Conservation (phyloP, 2,329 filamentous ascomycete species). For the Arthrobotrys pseudoclavata region DNA sequence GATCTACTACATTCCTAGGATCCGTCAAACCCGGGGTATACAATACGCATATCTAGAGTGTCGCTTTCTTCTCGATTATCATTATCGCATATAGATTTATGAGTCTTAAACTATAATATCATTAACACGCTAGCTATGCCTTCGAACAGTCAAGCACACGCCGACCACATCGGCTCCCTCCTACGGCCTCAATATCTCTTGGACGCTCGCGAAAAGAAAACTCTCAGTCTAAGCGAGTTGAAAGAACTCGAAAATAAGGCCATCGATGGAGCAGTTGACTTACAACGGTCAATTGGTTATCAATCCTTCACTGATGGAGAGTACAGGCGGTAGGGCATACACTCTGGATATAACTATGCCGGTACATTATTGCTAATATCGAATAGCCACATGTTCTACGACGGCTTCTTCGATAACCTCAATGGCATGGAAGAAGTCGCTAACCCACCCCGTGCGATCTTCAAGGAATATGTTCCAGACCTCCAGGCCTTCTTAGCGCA, state of each 20-base stretch:
- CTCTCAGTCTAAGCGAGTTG: constrained; percentile 72
- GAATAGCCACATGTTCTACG: constrained; percentile 61
- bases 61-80: background rate
- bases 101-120: background rate
- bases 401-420: constrained; percentile 62
- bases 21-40: background rate
- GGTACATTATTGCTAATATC: background rate
- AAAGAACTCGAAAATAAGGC: constrained; percentile 75
- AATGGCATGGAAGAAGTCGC: constrained; percentile 60
- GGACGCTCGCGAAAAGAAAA: constrained; percentile 73
- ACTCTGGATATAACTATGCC: background rate
- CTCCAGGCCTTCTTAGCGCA: constrained; percentile 75
- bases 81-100: background rate
- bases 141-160: constrained; percentile 74
- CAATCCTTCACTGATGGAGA: constrained; percentile 78
- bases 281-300: constrained; percentile 75
- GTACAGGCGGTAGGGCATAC: constrained; percentile 68
- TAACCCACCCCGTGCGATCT: constrained; percentile 58
- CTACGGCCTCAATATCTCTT: constrained; percentile 76
- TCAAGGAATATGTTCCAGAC: constrained; percentile 72
- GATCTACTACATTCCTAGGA: background rate
- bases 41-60: background rate
- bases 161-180: constrained; percentile 80
- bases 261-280: constrained; percentile 75
- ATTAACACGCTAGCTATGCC: constrained; percentile 13